Evolutionary conservation across 1,284 basidiomycete species (phyloP).

Genomic region (Irpex rosettiformis): DNA sequence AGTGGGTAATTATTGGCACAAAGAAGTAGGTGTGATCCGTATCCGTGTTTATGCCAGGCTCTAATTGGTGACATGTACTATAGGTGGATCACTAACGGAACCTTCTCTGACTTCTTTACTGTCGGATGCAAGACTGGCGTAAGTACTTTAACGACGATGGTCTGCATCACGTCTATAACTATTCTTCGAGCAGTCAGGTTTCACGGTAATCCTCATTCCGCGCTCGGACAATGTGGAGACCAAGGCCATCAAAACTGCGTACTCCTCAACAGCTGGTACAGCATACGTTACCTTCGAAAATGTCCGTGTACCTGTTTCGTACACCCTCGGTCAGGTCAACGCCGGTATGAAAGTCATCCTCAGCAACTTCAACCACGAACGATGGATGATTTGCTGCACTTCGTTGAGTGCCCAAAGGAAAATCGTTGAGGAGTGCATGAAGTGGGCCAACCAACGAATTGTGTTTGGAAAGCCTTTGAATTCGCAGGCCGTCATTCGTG

Average conservation of each 20-base stretch:
- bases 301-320: constrained; percentile 80
- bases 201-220: constrained; percentile 85
- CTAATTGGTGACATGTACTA: no score
- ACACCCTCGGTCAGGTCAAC: constrained; percentile 85
- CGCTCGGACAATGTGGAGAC: constrained; percentile 82
- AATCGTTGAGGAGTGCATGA: constrained; percentile 77
- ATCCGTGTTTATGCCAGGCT: no score
- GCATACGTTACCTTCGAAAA: constrained; percentile 93
- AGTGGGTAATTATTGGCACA: constrained; percentile 86
- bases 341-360: constrained; percentile 85
- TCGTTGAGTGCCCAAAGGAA: constrained; percentile 69
- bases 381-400: constrained; percentile 81
- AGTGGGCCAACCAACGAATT: constrained; percentile 83
- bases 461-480: constrained; percentile 91
- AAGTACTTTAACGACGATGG: constrained; percentile 3
- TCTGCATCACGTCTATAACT: neutral
- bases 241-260: constrained; percentile 88
- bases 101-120: constrained; percentile 78
- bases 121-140: constrained; percentile 71
- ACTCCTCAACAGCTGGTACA: constrained; percentile 84
- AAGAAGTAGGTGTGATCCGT: constrained; percentile 57
- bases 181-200: constrained; percentile 42
- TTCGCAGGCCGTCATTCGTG: constrained; percentile 87
- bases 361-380: constrained; percentile 84
- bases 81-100: constrained; percentile 95